These are phyloP conservation scores for Fusarium kyushuense DNA, from an alignment of 2,329 filamentous ascomycete species.

Conservation along the genomic window DNA sequence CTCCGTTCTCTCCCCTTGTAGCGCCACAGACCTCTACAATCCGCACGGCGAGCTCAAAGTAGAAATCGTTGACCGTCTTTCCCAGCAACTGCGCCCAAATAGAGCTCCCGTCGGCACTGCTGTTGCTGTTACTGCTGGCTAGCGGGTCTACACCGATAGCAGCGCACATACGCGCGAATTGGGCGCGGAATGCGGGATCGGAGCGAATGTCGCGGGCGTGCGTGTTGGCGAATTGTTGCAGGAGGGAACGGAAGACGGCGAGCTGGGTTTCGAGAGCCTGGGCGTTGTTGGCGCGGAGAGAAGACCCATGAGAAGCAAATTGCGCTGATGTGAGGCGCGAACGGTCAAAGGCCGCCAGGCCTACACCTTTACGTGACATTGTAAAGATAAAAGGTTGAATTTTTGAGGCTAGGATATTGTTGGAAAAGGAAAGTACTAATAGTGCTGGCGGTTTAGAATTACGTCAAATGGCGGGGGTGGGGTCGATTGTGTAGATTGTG, in stretches of 20 bases:
- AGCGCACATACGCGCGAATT: conserved; percentile 98
- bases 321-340: conserved; percentile 86
- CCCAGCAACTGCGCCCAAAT: conserved; percentile 95
- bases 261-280: conserved; percentile 92
- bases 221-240: conserved; percentile 94
- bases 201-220: conserved; percentile 97
- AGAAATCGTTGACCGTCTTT: conserved; percentile 95
- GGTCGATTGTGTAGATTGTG: neutral
- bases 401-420: neutral
- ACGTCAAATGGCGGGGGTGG: conserved; percentile 42
- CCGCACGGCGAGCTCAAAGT: conserved; percentile 95
- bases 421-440: neutral
- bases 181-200: conserved; percentile 92
- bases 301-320: conserved; percentile 89
- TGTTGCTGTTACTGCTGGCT: conserved; percentile 61
- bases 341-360: conserved; percentile 90
- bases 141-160: conserved; percentile 97
- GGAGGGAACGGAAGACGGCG: conserved; percentile 92
- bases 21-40: conserved; percentile 93
- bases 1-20: conserved; percentile 91
- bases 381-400: neutral
- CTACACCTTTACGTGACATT: conserved; percentile 85
- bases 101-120: conserved; percentile 68
- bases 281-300: conserved; percentile 85
- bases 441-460: conserved; percentile 21